Conservation (phyloP, 192 early-diverging fungal genomes). For the Backusella parvicylindrica region DNA sequence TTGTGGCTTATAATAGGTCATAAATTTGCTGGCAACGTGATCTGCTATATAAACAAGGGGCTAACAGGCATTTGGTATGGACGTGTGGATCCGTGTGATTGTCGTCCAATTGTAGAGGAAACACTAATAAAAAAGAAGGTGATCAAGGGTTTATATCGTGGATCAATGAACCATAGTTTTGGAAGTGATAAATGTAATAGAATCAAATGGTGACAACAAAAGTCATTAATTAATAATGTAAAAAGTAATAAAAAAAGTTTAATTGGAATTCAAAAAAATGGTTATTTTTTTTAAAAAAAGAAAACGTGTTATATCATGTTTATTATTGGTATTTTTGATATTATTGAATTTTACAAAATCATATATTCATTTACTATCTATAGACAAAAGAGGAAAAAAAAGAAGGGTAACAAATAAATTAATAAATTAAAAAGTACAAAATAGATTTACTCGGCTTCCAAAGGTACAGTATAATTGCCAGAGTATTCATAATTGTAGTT, state of each 20-base stretch:
- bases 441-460: slow-evolving; percentile 22
- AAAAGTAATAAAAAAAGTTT: neutral
- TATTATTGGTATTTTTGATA: neutral
- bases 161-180: slow-evolving; percentile 52
- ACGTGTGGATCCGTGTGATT: slow-evolving; percentile 51
- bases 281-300: too few species aligned
- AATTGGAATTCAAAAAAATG: neutral
- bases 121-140: slow-evolving; percentile 47
- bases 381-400: neutral
- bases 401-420: neutral
- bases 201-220: slow-evolving; percentile 16
- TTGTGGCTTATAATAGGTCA: slow-evolving; percentile 36
- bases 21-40: slow-evolving; percentile 61
- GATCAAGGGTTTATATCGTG: slow-evolving; percentile 51
- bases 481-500: slow-evolving; percentile 13
- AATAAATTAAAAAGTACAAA: neutral
- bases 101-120: slow-evolving; percentile 46
- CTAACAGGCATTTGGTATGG: slow-evolving; percentile 57
- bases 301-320: neutral
- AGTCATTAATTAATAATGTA: neutral
- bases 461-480: slow-evolving; percentile 15
- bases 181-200: slow-evolving; percentile 18
- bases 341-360: neutral
- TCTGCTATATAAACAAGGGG: slow-evolving; percentile 46
- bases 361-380: neutral